Evolutionary conservation across 176 grass and related monocot genomes (phyloP), one percentile per base, ranked within the genome.

Genomic region (sorghum (Sorghum bicolor)): DNA sequence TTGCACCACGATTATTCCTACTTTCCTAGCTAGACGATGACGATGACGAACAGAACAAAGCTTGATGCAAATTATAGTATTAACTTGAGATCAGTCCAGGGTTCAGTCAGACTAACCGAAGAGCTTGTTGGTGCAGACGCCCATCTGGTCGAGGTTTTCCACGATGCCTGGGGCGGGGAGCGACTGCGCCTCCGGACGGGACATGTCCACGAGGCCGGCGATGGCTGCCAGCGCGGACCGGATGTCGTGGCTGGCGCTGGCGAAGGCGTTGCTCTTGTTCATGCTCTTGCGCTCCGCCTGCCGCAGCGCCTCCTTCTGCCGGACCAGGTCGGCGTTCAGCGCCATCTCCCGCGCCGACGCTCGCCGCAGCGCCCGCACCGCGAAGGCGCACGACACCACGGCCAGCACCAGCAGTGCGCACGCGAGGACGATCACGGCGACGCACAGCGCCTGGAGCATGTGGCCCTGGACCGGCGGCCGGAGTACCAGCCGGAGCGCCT

Each of bases 261-360:
- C 79, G 48, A 97, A 89, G 19, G 95, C 88, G n/a, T 94, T 87
- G 80, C 86, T 97, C 78, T 97, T 97, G 74, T 97, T 97, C 95
- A 94, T 91, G 66, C 88, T 93, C 75, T 93, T 97, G 60, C 86
- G 86, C 78, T 97, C 95, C 29, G 90, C 92, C 58, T 94, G 95
- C 53, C 79, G 81, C 17, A 92, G 88, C 43, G 78, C 88, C 79
- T 93, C 92, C 75, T 92, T 92, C 80, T 86, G 86, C 52, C 41
- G 83, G 19, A 91, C 84, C 12, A 94, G 78, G 15, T 93, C 80
- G 12, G 82, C 95, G 36, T 82, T 64, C n/a, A 97, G 66, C 39
- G 60, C 9, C 13, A 85, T 76, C 55, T 91, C 76, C 16, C 67
- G 57, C 16, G 76, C 65, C 57, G 45, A 57, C 20, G 81, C 58